phyloP scores from a whole-genome alignment of 2,329 filamentous ascomycete genomes.

The Pseudocercospora fijiensis region DNA sequence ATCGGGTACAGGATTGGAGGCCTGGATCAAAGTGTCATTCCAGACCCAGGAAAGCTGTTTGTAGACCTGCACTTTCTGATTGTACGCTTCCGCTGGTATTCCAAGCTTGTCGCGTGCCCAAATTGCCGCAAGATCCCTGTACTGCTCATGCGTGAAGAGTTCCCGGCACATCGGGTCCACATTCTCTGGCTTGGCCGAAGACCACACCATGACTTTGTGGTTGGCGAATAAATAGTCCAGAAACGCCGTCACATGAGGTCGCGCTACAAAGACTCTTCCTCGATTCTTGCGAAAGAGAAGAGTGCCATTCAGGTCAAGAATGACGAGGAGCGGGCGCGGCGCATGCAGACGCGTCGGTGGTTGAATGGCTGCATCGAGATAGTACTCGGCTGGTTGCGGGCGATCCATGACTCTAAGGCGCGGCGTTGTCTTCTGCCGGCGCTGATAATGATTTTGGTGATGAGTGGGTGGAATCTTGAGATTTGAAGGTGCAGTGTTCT shows the following conservation, averaged over 20 bases:
- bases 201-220: slow-evolving; percentile 86
- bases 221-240: slow-evolving; percentile 70
- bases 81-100: slow-evolving; percentile 64
- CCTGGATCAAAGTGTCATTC: slow-evolving; percentile 50
- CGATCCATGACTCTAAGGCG: slow-evolving; percentile 16
- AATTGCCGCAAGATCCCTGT: slow-evolving; percentile 60
- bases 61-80: slow-evolving; percentile 76
- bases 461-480: background rate
- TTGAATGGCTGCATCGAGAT: slow-evolving; percentile 23
- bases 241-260: slow-evolving; percentile 69
- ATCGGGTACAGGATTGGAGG: slow-evolving; percentile 45
- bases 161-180: slow-evolving; percentile 66
- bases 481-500: background rate
- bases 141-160: slow-evolving; percentile 60
- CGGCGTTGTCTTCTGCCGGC: background rate
- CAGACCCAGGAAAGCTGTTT: slow-evolving; percentile 78
- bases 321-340: slow-evolving; percentile 62
- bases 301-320: slow-evolving; percentile 93
- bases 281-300: slow-evolving; percentile 68
- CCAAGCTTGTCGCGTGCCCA: slow-evolving; percentile 79
- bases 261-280: slow-evolving; percentile 45
- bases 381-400: slow-evolving; percentile 28
- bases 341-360: slow-evolving; percentile 10
- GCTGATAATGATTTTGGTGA: background rate
- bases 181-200: slow-evolving; percentile 74